Conservation (phyloP, 2,329 filamentous ascomycete species). For the Neonectria sp. region DNA sequence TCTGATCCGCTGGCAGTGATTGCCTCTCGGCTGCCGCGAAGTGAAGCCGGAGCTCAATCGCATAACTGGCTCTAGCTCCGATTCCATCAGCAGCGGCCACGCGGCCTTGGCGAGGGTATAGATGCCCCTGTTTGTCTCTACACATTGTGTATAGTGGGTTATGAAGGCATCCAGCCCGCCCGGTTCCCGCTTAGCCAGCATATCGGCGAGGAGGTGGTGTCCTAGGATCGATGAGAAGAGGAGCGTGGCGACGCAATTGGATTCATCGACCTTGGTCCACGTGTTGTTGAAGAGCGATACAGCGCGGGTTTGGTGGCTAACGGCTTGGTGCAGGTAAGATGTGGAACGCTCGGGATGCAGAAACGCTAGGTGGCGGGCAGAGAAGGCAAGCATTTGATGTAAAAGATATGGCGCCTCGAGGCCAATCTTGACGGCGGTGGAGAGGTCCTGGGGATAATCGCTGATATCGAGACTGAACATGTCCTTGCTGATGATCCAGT, state of each 20-base stretch:
- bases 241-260: constrained; percentile 32
- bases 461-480: background rate
- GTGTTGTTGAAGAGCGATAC: constrained; percentile 32
- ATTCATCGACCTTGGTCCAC: constrained; percentile 5
- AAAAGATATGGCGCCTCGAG: constrained; percentile 32
- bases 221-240: constrained; percentile 32
- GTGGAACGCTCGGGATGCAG: background rate
- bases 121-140: constrained; percentile 33
- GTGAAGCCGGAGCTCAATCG: constrained; percentile 25
- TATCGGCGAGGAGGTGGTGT: constrained; percentile 33
- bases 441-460: background rate
- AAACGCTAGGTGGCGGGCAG: constrained; percentile 29
- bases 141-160: constrained; percentile 17
- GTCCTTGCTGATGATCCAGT: background rate
- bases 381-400: constrained; percentile 34
- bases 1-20: background rate
- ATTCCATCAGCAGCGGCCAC: constrained; percentile 17
- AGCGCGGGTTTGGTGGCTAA: constrained; percentile 26
- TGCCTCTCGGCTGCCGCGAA: background rate
- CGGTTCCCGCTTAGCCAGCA: constrained; percentile 7
- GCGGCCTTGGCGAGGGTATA: constrained; percentile 11
- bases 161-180: constrained; percentile 14
- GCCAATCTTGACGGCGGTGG: constrained; percentile 2
- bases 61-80: constrained; percentile 21
- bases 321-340: constrained; percentile 8